A percentile compares a stretch with the other conserved stretches of the same genome.
These are phyloP conservation scores for Auriculariales sp. DNA, from an alignment of 768 basidiomycete genomes.

Conservation along the genomic window DNA sequence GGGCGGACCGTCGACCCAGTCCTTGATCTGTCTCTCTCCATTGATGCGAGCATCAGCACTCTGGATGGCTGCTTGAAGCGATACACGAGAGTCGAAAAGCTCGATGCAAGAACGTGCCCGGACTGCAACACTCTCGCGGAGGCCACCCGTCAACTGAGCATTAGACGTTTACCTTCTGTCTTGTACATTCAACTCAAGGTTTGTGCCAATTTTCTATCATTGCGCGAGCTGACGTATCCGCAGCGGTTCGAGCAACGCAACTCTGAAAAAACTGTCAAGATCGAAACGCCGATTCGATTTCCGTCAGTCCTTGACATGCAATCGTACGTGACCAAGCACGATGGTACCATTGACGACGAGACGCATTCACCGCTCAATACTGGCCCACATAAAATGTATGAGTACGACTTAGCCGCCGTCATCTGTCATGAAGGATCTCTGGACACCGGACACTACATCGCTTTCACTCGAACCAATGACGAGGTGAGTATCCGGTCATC, in stretches of 20 bases:
- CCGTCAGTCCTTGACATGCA: constrained; percentile 80
- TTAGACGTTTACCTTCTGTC: constrained; percentile 75
- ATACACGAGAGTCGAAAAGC: constrained; percentile 74
- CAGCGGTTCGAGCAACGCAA: constrained; percentile 89
- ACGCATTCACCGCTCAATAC: constrained; percentile 13
- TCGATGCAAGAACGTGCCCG: constrained; percentile 66
- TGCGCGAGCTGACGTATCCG: not conserved
- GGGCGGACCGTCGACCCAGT: constrained; percentile 78
- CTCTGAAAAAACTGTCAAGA: constrained; percentile 59
- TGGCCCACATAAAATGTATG: constrained; percentile 57
- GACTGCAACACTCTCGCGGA: constrained; percentile 69
- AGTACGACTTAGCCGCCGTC: constrained; percentile 85
- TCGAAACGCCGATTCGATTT: constrained; percentile 70
- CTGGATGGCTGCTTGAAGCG: constrained; percentile 62
- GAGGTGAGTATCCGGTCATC: constrained; percentile 39
- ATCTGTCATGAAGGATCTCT: constrained; percentile 91
- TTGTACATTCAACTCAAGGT: constrained; percentile 95
- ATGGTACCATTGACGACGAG: constrained; percentile 15
- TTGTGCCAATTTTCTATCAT: constrained; percentile 7
- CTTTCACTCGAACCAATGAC: constrained; percentile 70
- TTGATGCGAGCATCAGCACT: constrained; percentile 45
- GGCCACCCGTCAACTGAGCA: constrained; percentile 73
- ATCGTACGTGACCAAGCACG: constrained; percentile 58
- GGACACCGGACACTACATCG: constrained; percentile 90
- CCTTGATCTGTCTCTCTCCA: constrained; percentile 79